Base-by-base conservation (phyloP, 2,329 filamentous ascomycete genomes). In the Trematosphaeria pertusa region DNA sequence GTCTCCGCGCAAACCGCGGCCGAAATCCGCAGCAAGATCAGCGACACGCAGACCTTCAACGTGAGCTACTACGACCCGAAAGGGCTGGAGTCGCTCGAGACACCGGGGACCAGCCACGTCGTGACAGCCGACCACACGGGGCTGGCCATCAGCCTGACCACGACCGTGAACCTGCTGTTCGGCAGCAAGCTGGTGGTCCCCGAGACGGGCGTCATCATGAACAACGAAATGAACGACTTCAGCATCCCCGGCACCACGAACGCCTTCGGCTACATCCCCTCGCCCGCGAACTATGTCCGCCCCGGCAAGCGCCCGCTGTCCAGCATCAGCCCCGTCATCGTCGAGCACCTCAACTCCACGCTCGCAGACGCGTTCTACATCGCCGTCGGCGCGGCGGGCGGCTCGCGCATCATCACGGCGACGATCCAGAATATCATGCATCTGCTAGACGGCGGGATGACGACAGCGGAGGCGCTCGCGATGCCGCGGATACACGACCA, bases 151-250 rank as follows among this genome's bases (percentile, higher is more conserved):
- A 87, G 88, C 1, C 79, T 91, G 10, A 97, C 92, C 0, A 94
- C 91, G 1, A 97, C 93, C 0, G 78, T 97, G 46, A 97, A 97
- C 71, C 78, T 94, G 4, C 79, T 94, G 3, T 97, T 96, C 61
- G 93, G 93, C 35, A 87, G 86, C 20, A 80, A 85, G 15, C 71
- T 96, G 54, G 84, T 96, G 73, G 87, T 93, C 1, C 89, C 91
- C 0, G 81, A 87, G 58, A 92, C 91, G 0, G 92, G 92, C 14
- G 81, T 96, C 47, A 89, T 95, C 44, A 83, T 95, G 76, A 71
- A 78, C 69, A 76, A 79, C 52, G 75, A 75, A 46, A 74, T 74
- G 72, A 73, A 73, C 52, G 66, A 69, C 39, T 97, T 97, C 76
- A 90, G 87, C 37, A 91, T 96, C 61, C 92, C 93, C 0, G 84